Evolutionary conservation across 306 rosid genomes (phyloP).

Genomic region (Dryas octopetala): DNA sequence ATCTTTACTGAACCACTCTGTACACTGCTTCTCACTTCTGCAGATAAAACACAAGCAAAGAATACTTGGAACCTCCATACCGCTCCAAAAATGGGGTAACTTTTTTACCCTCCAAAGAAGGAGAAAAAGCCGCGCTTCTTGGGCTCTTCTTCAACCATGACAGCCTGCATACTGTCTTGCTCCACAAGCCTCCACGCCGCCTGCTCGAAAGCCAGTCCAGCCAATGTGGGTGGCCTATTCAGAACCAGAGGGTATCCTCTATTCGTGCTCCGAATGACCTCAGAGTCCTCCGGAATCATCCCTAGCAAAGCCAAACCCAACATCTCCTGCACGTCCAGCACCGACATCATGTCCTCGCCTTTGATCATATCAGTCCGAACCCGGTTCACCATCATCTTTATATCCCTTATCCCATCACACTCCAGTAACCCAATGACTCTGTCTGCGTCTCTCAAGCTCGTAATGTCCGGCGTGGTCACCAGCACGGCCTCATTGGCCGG

Average conservation of each 20-base stretch:
- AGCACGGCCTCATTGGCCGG: conserved; percentile 93
- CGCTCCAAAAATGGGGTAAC: background rate
- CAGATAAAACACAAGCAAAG: conserved; percentile 7
- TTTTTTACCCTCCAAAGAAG: conserved; percentile 69
- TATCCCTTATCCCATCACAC: conserved; percentile 92
- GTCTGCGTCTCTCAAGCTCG: conserved; percentile 87
- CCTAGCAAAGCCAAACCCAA: conserved; percentile 85
- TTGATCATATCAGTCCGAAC: conserved; percentile 94
- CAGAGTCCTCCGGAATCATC: conserved; percentile 82
- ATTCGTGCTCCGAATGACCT: conserved; percentile 90
- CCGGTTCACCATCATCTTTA: conserved; percentile 93
- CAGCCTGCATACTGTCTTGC: conserved; percentile 96
- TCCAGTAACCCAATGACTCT: conserved; percentile 85
- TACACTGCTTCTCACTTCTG: conserved; percentile 37
- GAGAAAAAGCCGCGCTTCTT: conserved; percentile 89
- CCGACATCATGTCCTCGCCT: conserved; percentile 99
- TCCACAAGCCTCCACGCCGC: conserved; percentile 99
- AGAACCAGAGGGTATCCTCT: conserved; percentile 87
- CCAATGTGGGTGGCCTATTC: conserved; percentile 93
- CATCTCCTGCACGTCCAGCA: conserved; percentile 95
- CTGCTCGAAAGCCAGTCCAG: conserved; percentile 94
- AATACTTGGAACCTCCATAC: background rate
- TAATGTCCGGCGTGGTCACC: conserved; percentile 90
- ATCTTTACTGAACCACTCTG: conserved; percentile 35
- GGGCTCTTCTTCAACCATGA: conserved; percentile 86